Evolutionary conservation across 306 rosid species (phyloP).

Genomic region (Fragaria nilgerrensis): DNA sequence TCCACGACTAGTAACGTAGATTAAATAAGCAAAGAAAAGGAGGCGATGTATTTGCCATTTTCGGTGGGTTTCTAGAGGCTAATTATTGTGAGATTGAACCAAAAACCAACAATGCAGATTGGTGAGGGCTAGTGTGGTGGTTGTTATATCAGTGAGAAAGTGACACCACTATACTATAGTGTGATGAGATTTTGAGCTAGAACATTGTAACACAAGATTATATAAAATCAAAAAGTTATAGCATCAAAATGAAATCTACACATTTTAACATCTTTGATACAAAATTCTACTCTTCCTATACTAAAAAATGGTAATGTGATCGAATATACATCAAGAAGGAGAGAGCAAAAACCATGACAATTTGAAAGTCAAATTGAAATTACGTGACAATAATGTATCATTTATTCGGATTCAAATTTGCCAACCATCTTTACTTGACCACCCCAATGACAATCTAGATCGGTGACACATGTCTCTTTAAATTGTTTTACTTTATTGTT

Average conservation of each 20-base stretch:
- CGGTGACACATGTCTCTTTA: no score
- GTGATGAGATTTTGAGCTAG: neutral
- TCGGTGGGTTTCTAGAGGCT: neutral
- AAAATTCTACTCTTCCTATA: neutral
- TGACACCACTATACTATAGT: neutral
- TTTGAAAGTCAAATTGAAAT: no score
- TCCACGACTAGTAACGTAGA: neutral
- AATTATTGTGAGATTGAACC: neutral
- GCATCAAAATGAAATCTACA: neutral
- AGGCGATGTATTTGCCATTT: neutral
- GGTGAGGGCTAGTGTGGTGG: neutral
- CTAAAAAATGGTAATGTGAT: no score
- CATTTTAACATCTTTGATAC: no score
- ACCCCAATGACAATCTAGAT: no score
- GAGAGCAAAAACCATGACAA: neutral
- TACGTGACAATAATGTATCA: no score
- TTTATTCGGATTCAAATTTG: no score
- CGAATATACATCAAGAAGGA: neutral
- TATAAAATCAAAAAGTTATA: neutral
- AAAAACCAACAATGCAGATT: neutral
- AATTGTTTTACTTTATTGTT: no score
- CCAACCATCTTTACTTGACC: no score
- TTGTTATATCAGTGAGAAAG: neutral
- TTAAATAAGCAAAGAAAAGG: neutral
- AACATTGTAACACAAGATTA: neutral